Base-by-base conservation (phyloP, 2,329 filamentous ascomycete genomes). In the Cucurbitaria berberidis region DNA sequence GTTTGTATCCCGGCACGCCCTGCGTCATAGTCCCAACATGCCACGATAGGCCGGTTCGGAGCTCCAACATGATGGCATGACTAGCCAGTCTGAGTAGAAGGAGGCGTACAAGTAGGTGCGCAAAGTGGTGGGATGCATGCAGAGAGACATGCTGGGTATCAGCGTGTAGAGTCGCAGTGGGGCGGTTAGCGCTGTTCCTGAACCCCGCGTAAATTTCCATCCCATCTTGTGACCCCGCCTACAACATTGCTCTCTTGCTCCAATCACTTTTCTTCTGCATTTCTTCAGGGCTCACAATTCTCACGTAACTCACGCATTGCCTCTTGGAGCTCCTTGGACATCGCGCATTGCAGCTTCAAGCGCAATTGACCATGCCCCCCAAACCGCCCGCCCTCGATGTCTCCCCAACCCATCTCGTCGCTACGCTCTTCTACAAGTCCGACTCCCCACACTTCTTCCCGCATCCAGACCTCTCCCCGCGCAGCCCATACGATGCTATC, bases 401-500 rank as follows among this genome's bases (percentile, higher is more conserved):
- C 24, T 58, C 62, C 8, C 42, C 62, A 40, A 50, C 55, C 13
- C 67, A 68, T 53, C 50, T 75, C 27, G 66, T 74, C 53, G 72
- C 72, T 21, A 76, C 74, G 8, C 68, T 76, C 57, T 76, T 76
- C 64, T 74, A 74, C 68, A 71, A 72, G 47, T 51, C 69, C 42
- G 64, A 70, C 47, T 59, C 64, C 4, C 69, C 63, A 19, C 63
- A 72, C 59, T 62, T 77, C 39, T 76, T 80, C 67, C 69, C 77
- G 29, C 81, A 82, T 57, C 77, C 80, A 48, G 80, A 82, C 59
- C 72, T 76, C 24, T 76, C 78, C 0, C 72, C 74, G 15, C 72
- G 74, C 48, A 70, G 56, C 32, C 68, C 67, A 10, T 52, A 51
- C 53, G 73, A 68, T 48, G 51, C 57, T 24, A 68, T 73, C 32